Percentiles rank a stretch among this genome's conserved stretches.
These are phyloP conservation scores for Penicillium nucicola DNA, from an alignment of 495 filamentous ascomycete species.

Conservation along the genomic window DNA sequence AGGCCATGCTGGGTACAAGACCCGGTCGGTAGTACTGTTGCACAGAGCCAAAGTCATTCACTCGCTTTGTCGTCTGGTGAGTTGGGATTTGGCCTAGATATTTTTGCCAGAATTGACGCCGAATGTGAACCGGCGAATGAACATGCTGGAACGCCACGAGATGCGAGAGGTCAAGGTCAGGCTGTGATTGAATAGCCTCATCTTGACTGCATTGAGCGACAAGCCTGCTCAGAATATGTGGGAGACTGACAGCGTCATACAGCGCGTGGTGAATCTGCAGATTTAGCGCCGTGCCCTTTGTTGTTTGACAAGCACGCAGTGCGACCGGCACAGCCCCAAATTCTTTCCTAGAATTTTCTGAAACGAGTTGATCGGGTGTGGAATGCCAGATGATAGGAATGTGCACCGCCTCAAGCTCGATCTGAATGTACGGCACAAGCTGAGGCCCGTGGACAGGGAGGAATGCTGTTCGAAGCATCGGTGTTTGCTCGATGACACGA, in stretches of 20 bases:
- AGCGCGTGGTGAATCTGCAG: conserved; percentile 38
- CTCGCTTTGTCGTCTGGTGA: not conserved
- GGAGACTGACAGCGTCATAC: conserved; percentile 34
- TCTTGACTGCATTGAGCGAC: conserved; percentile 13
- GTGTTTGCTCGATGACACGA: conserved; percentile 13
- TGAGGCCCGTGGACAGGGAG: conserved; percentile 15
- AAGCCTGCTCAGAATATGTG: conserved; percentile 23
- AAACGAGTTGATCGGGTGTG: conserved; percentile 2
- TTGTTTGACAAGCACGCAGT: conserved; percentile 25
- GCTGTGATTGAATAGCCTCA: not conserved
- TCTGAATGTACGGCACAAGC: conserved; percentile 23
- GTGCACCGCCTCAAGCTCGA: conserved; percentile 17
- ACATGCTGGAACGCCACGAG: conserved; percentile 30
- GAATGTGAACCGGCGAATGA: conserved; percentile 21
- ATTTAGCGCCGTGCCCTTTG: conserved; percentile 17
- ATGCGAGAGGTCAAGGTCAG: conserved; percentile 18
- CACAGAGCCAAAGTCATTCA: conserved; percentile 16
- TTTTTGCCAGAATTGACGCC: conserved; percentile 29
- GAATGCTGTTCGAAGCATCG: conserved; percentile 32
- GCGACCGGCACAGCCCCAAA: conserved; percentile 20
- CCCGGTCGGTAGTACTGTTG: conserved; percentile 28
- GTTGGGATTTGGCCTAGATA: conserved; percentile 25
- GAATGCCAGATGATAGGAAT: conserved; percentile 27
- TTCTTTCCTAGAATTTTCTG: conserved; percentile 4
- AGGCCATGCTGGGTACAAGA: conserved; percentile 24